These are phyloP conservation scores for Lindgomyces ingoldianus DNA, from an alignment of 495 filamentous ascomycete species.

Conservation along the genomic window DNA sequence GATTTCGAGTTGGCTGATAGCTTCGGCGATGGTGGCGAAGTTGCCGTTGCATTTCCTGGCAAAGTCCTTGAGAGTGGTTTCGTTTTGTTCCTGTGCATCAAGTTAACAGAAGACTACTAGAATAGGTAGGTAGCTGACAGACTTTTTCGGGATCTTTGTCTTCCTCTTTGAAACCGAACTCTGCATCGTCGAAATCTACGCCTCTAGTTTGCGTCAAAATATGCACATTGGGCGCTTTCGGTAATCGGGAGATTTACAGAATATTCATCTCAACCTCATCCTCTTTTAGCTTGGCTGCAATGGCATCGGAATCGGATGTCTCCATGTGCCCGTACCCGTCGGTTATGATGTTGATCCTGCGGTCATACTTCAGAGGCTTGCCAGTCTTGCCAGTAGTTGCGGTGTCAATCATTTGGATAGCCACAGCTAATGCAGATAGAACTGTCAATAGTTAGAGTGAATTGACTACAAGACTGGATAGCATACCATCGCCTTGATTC, in stretches of 20 bases:
- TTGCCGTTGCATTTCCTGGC: slow-evolving; percentile 64
- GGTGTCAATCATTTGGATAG: slow-evolving; percentile 76
- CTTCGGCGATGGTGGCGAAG: slow-evolving; percentile 83
- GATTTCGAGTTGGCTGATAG: slow-evolving; percentile 70
- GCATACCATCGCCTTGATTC: slow-evolving; percentile 70
- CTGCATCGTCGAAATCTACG: slow-evolving; percentile 89
- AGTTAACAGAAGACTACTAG: background rate
- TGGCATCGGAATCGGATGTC: slow-evolving; percentile 62
- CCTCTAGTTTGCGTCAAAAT: slow-evolving; percentile 56
- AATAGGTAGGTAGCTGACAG: background rate
- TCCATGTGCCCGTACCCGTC: slow-evolving; percentile 74
- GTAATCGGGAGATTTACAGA: slow-evolving; percentile 58
- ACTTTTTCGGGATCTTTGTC: slow-evolving; percentile 69
- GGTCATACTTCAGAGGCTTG: slow-evolving; percentile 85
- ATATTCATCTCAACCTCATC: slow-evolving; percentile 75
- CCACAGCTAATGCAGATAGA: slow-evolving; percentile 82
- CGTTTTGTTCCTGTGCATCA: slow-evolving; percentile 59
- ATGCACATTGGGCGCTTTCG: background rate
- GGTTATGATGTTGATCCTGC: slow-evolving; percentile 81
- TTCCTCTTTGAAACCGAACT: slow-evolving; percentile 92
- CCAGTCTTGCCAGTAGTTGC: slow-evolving; percentile 54
- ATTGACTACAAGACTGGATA: background rate
- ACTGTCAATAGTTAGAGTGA: slow-evolving; percentile 48
- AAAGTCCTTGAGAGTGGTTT: slow-evolving; percentile 63
- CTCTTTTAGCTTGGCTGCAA: slow-evolving; percentile 66